phyloP scores from a whole-genome alignment of 2,329 filamentous ascomycete genomes.

The Emergomyces orientalis region DNA sequence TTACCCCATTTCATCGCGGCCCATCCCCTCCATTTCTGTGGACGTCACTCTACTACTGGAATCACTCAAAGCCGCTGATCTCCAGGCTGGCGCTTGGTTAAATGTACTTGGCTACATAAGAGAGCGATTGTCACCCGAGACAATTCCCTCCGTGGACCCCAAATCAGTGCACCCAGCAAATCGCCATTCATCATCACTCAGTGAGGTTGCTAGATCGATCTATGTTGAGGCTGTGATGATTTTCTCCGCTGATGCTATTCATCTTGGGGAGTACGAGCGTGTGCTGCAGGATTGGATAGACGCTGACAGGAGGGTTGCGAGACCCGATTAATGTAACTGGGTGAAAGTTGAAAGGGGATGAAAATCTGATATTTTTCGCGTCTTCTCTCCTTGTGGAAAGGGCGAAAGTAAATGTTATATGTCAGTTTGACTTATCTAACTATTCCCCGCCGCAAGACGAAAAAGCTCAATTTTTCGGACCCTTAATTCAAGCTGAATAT shows the following conservation, averaged over 20 bases:
- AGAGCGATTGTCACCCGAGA: slow-evolving; percentile 17
- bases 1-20: slow-evolving; percentile 39
- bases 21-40: slow-evolving; percentile 48
- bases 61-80: slow-evolving; percentile 52
- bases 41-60: slow-evolving; percentile 64
- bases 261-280: slow-evolving; percentile 61
- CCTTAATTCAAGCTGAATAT: background rate
- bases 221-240: slow-evolving; percentile 65
- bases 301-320: slow-evolving; percentile 24
- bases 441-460: no score
- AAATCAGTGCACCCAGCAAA: slow-evolving; percentile 8
- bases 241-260: slow-evolving; percentile 66
- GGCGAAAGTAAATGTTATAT: no score
- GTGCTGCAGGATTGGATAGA: slow-evolving; percentile 39
- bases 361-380: slow-evolving; percentile 22
- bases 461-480: background rate
- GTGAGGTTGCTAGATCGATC: slow-evolving; percentile 25
- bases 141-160: background rate
- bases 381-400: no score
- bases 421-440: no score
- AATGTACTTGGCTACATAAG: slow-evolving; percentile 77
- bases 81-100: slow-evolving; percentile 72
- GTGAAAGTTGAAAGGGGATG: slow-evolving; percentile 26
- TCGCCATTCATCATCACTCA: slow-evolving; percentile 3
- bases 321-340: slow-evolving; percentile 4